phyloP scores from a whole-genome alignment of 306 rosid species.

The Neltuma alba region DNA sequence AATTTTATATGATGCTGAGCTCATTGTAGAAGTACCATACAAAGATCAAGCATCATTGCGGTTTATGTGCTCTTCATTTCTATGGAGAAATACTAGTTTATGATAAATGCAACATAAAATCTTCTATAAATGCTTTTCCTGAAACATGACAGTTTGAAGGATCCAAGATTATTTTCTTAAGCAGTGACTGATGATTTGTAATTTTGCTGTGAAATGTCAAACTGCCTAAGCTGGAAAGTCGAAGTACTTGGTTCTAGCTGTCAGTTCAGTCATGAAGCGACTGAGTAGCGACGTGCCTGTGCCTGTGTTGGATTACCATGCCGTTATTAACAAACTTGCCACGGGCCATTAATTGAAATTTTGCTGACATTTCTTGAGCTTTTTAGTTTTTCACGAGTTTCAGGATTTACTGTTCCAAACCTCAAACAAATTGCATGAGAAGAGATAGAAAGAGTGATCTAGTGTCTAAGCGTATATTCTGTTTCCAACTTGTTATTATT shows the following conservation, averaged over 20 bases:
- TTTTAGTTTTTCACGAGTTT: not conserved
- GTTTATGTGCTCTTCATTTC: not conserved
- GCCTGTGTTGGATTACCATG: not conserved
- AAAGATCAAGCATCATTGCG: not conserved
- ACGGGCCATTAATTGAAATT: not conserved
- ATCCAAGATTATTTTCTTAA: not conserved
- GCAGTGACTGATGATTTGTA: not conserved
- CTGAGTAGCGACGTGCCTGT: not conserved
- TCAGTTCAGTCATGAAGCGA: not conserved
- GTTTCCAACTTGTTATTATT: constrained; percentile 13
- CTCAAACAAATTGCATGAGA: not conserved
- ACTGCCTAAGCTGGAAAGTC: not conserved
- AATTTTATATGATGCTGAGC: not conserved
- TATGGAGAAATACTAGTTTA: not conserved
- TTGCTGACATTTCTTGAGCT: not conserved
- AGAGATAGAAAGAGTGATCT: not conserved
- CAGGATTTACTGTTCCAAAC: not conserved
- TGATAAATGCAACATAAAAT: not conserved
- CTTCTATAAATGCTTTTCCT: not conserved
- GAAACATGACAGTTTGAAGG: not conserved
- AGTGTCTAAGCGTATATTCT: not conserved
- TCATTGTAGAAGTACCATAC: not conserved
- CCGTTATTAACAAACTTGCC: not conserved
- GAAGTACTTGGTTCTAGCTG: not conserved
- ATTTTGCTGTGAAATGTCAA: not conserved